phyloP scores from a whole-genome alignment of 2,329 filamentous ascomycete species.

The Curvularia spicifera region DNA sequence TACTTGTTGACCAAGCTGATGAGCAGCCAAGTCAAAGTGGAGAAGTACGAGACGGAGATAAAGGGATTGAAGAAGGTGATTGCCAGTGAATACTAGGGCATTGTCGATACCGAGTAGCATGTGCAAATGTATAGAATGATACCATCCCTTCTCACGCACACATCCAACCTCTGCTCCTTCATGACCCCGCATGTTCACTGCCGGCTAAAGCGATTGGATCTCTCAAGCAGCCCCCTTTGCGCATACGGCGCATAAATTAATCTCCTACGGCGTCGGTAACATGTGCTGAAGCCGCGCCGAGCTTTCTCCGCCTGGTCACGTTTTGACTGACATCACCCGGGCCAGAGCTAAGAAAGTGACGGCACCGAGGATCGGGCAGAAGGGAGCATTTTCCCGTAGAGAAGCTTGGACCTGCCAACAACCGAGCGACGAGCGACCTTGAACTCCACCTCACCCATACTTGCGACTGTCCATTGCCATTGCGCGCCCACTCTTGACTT shows the following conservation, averaged over 20 bases:
- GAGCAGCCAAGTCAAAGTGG: conserved; percentile 75
- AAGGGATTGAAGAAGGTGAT: conserved; percentile 74
- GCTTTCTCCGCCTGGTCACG: conserved; percentile 2
- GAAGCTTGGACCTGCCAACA: conserved; percentile 21
- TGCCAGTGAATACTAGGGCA: conserved; percentile 54
- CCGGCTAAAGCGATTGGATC: neutral
- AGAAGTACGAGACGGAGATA: conserved; percentile 75
- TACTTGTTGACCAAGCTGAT: conserved; percentile 79
- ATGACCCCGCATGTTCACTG: conserved; percentile 7
- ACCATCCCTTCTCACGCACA: neutral
- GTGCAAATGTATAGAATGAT: neutral
- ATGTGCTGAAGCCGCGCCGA: neutral
- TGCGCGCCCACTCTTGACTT: conserved; percentile 26
- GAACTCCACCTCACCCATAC: conserved; percentile 20
- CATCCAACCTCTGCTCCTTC: neutral
- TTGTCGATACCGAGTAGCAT: neutral
- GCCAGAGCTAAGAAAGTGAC: conserved; percentile 6
- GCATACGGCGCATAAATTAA: neutral
- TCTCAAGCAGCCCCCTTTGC: neutral
- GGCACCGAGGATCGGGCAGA: conserved; percentile 19
- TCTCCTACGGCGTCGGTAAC: neutral
- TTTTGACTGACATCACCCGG: conserved; percentile 16
- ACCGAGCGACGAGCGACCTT: conserved; percentile 15
- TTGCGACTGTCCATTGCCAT: conserved; percentile 27
- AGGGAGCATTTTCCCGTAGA: conserved; percentile 23